Base-by-base conservation (phyloP, 257 asterid genomes). In the Primulina tabacum region DNA sequence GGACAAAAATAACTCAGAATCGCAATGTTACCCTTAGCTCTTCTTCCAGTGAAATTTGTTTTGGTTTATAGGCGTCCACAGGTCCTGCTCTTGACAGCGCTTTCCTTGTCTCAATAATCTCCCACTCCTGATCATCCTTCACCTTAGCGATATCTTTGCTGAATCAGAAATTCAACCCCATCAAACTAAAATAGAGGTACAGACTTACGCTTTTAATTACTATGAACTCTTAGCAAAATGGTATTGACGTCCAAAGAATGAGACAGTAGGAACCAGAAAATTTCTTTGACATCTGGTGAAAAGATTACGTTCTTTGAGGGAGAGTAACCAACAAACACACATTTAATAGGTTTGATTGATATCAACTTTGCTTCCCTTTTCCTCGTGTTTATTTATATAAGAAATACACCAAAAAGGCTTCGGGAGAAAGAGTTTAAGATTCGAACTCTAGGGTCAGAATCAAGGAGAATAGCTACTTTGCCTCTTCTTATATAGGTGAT, bases 131-230 rank as follows among this genome's bases (percentile, higher is more conserved):
- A 64, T 90, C 98, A 72, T 93, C 97, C 84, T 81, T 93, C 74
- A 86, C 89, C 76, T 90, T 93, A 62, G 97, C 92, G 38, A 93
- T 83, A 68, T 93, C 98, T 92, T 93, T 93, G 86, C 98, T 93
- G 88, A 70, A 79, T 67, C 60, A 77, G 59, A 73, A 71, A 69
- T 57, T 71, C 30, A n/a, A 24, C 59, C 32, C 70, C 68, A 29
- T 76, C 73, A 56, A 64, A 64, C 24, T 64, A 34, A 26, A 6
- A 68, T 58, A n/a, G 8, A 64, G 47, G n/a, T 37, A 58, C 50
- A 40, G 2, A 28, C 2, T 34, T 34, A 34, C 8, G 37, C 8
- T 34, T 34, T 34, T 34, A 34, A 34, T 34, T 28, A 37, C 12
- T 7, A 37, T 34, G 43, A 7, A 37, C 11, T 37, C 8, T 37